phyloP scores from a whole-genome alignment of 495 filamentous ascomycete species.

The Aspergillus leporis region DNA sequence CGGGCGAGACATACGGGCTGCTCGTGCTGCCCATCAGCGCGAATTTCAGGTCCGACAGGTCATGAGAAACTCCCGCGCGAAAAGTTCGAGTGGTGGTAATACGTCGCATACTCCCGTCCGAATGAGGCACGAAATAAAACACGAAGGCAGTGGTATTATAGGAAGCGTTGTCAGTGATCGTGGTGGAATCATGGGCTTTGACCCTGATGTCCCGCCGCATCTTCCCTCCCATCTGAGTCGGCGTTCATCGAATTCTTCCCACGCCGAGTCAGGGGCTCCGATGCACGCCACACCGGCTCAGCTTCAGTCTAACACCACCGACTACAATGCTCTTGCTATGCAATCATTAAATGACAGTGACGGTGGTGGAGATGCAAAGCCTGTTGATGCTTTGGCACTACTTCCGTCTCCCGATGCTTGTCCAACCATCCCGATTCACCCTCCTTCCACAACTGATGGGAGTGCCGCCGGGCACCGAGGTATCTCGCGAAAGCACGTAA shows the following conservation, averaged over 20 bases:
- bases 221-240: conserved; percentile 45
- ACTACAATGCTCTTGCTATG: conserved; percentile 51
- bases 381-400: conserved; percentile 41
- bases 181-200: conserved; percentile 59
- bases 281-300: conserved; percentile 47
- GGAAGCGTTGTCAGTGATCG: conserved; percentile 59
- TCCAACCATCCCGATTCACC: conserved; percentile 80
- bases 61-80: conserved; percentile 41
- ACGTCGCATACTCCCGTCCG: conserved; percentile 48
- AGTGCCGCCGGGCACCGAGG: conserved; percentile 61
- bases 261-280: conserved; percentile 37
- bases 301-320: conserved; percentile 40
- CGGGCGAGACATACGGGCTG: conserved; percentile 62
- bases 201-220: conserved; percentile 48
- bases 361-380: conserved; percentile 37
- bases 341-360: conserved; percentile 46
- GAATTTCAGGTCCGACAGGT: conserved; percentile 46
- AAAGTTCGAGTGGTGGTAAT: conserved; percentile 50
- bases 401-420: conserved; percentile 58
- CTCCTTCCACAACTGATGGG: conserved; percentile 61
- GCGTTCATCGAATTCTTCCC: conserved; percentile 50
- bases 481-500: conserved; percentile 85
- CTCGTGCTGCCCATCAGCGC: conserved; percentile 50
- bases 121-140: too few species aligned
- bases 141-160: conserved; percentile 47